Percentiles rank a stretch among this genome's conserved stretches.
These are phyloP conservation scores for Paraphaeosphaeria minitans DNA, from an alignment of 2,329 filamentous ascomycete genomes.

Conservation along the genomic window DNA sequence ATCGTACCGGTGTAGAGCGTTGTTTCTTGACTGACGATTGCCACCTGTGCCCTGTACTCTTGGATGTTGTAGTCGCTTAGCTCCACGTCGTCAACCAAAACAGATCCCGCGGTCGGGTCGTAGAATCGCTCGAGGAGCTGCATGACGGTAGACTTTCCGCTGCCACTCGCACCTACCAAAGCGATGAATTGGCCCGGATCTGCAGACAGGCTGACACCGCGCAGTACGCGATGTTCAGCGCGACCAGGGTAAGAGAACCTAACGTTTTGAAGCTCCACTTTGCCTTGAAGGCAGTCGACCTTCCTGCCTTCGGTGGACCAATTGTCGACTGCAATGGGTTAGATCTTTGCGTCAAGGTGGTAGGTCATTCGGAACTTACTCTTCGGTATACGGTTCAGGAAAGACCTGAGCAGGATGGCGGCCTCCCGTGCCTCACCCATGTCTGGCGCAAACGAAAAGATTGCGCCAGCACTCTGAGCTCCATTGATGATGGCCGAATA, in stretches of 20 bases:
- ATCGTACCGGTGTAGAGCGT: slow-evolving; percentile 94
- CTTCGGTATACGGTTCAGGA: slow-evolving; percentile 80
- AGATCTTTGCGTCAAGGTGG: no score
- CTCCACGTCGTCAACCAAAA: slow-evolving; percentile 83
- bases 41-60: slow-evolving; percentile 81
- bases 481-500: slow-evolving; percentile 89
- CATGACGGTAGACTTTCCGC: slow-evolving; percentile 93
- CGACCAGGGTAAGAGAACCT: slow-evolving; percentile 94
- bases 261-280: slow-evolving; percentile 87
- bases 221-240: slow-evolving; percentile 88
- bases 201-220: slow-evolving; percentile 76
- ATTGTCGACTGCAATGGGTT: slow-evolving; percentile 51
- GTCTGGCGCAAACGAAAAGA: slow-evolving; percentile 94
- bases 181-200: slow-evolving; percentile 83
- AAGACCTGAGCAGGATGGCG: slow-evolving; percentile 75
- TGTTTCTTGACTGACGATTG: slow-evolving; percentile 94
- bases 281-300: slow-evolving; percentile 65
- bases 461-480: slow-evolving; percentile 86
- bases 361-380: slow-evolving; percentile 40
- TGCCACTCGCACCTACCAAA: slow-evolving; percentile 90
- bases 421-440: slow-evolving; percentile 95
- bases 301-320: slow-evolving; percentile 47
- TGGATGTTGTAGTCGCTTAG: slow-evolving; percentile 78
- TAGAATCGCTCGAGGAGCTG: slow-evolving; percentile 93
- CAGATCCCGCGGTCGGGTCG: slow-evolving; percentile 78